Conservation (phyloP, 208 protist species). For the Kentomonas sorsogonicus region DNA sequence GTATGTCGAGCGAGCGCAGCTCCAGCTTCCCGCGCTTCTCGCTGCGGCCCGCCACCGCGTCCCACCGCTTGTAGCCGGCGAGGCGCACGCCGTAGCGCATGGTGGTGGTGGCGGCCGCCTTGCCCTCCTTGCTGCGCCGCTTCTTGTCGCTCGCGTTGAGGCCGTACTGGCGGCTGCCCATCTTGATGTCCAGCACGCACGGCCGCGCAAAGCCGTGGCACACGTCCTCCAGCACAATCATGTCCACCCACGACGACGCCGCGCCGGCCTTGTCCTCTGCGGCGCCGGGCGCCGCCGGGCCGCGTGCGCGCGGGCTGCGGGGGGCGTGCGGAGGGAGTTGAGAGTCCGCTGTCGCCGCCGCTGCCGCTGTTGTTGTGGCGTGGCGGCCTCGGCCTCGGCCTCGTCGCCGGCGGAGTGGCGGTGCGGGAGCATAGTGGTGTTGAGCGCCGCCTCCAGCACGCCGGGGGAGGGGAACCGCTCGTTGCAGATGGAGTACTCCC, state of each 20-base stretch:
- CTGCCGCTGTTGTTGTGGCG: too few species aligned
- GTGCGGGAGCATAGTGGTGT: constrained; percentile 10
- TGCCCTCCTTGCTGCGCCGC: constrained; percentile 65
- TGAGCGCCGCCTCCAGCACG: too few species aligned
- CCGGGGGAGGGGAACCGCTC: too few species aligned
- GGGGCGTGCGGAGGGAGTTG: too few species aligned
- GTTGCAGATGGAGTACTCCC: too few species aligned
- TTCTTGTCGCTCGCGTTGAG: constrained; percentile 61
- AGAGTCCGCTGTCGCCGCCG: too few species aligned
- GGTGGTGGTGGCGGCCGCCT: constrained; percentile 55
- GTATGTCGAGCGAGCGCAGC: constrained; percentile 36
- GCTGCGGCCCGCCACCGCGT: constrained; percentile 34
- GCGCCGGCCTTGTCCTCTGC: too few species aligned
- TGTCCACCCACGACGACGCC: too few species aligned
- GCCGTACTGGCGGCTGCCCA: constrained; percentile 81
- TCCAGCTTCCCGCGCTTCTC: constrained; percentile 53
- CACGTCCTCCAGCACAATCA: constrained; percentile 82
- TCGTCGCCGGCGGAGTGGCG: constrained; percentile 5
- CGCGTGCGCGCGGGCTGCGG: too few species aligned
- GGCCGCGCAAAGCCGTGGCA: constrained; percentile 68
- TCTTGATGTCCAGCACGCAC: constrained; percentile 85
- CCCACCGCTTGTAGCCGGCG: constrained; percentile 69
- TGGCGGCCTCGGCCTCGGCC: too few species aligned
- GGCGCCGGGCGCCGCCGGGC: too few species aligned
- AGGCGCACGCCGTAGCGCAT: constrained; percentile 71